phyloP scores from a whole-genome alignment of 2,329 filamentous ascomycete genomes.

The Monosporascus sp. region DNA sequence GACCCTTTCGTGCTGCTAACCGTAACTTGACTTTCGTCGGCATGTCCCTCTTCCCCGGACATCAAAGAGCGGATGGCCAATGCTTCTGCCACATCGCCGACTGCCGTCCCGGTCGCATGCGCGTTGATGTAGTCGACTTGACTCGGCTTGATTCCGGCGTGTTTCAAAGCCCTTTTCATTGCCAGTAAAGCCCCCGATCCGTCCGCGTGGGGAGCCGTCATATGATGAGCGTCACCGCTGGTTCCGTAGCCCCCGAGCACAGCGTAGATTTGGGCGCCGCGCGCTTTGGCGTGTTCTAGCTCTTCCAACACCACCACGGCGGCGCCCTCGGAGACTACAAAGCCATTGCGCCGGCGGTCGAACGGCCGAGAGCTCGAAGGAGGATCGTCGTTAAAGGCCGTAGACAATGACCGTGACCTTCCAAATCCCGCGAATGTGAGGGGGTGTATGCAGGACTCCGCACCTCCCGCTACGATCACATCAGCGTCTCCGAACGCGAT shows the following conservation, averaged over 20 bases:
- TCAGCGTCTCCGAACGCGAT: conserved; percentile 88
- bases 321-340: conserved; percentile 90
- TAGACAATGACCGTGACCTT: conserved; percentile 79
- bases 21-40: conserved; percentile 60
- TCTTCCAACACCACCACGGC: conserved; percentile 87
- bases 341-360: conserved; percentile 72
- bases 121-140: conserved; percentile 91
- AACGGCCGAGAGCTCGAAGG: conserved; percentile 77
- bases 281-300: conserved; percentile 74
- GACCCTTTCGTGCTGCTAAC: conserved; percentile 94
- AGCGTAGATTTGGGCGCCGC: conserved; percentile 80
- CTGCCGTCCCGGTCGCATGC: conserved; percentile 81
- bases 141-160: conserved; percentile 63
- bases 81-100: conserved; percentile 88
- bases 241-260: conserved; percentile 86
- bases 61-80: conserved; percentile 74
- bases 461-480: conserved; percentile 93
- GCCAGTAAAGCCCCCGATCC: conserved; percentile 76
- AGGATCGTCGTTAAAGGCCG: conserved; percentile 71
- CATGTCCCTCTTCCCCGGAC: conserved; percentile 64
- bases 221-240: conserved; percentile 86
- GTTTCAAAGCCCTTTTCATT: conserved; percentile 77
- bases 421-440: conserved; percentile 90
- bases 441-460: conserved; percentile 94
- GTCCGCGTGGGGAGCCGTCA: conserved; percentile 82